Percentiles rank a stretch among this genome's conserved stretches.
Conservation (phyloP, 495 filamentous ascomycete species). For the Saxispiralis lemnorum region DNA sequence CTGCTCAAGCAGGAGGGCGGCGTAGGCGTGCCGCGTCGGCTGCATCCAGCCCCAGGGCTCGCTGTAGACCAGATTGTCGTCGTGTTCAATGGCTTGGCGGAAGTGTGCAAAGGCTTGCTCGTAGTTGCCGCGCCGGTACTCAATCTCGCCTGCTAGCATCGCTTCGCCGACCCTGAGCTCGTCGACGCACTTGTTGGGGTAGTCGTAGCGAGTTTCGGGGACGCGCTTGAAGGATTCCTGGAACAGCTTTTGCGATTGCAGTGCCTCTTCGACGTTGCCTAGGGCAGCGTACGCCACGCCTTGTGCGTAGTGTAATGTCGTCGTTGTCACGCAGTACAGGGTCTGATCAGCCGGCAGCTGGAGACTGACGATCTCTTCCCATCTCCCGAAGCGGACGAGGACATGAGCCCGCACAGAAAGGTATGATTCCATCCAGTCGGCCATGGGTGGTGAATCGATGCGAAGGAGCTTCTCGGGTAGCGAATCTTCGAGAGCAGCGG, state of each 20-base stretch:
- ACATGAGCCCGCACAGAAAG: conserved; percentile 44
- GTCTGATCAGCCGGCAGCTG: conserved; percentile 31
- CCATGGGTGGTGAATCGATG: conserved; percentile 47
- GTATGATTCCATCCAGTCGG: conserved; percentile 54
- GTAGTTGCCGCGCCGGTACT: conserved; percentile 40
- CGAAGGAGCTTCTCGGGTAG: conserved; percentile 43
- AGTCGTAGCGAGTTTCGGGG: conserved; percentile 36
- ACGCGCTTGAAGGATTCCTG: conserved; percentile 29
- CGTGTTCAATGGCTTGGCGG: conserved; percentile 32
- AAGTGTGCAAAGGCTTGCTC: conserved; percentile 38
- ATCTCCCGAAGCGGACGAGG: conserved; percentile 42
- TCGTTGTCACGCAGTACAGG: conserved; percentile 45
- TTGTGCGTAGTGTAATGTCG: conserved; percentile 47
- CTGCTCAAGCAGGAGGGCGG: conserved; percentile 45
- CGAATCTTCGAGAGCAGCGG: conserved; percentile 31
- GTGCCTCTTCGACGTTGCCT: conserved; percentile 30
- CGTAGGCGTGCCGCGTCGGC: conserved; percentile 44
- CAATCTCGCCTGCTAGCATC: conserved; percentile 54
- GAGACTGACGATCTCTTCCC: conserved; percentile 25
- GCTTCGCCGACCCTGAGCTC: conserved; percentile 39
- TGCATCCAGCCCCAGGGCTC: conserved; percentile 37
- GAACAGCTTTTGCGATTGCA: conserved; percentile 30
- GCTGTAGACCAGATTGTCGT: conserved; percentile 42
- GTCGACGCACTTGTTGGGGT: conserved; percentile 45
- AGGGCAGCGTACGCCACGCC: conserved; percentile 44